A percentile compares a stretch with the other conserved stretches of the same genome.
These are phyloP conservation scores for Novymonas esmeraldas DNA, from an alignment of 208 protist genomes.

Conservation along the genomic window DNA sequence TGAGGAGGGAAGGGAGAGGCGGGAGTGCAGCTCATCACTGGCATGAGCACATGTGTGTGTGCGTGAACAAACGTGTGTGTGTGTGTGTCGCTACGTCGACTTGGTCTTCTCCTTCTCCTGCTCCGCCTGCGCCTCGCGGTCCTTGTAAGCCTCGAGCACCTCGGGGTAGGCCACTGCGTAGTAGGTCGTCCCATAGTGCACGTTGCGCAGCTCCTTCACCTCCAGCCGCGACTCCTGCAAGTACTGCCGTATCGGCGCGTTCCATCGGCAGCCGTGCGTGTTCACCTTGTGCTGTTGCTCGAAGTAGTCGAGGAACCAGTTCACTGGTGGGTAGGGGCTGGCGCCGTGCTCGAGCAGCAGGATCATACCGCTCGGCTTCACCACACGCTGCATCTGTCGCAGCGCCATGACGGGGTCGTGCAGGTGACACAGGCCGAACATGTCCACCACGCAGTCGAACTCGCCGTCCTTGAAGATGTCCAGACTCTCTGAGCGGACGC, in stretches of 20 bases:
- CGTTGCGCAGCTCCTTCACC: slow-evolving; percentile 85
- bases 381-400: slow-evolving; percentile 89
- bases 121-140: slow-evolving; percentile 27
- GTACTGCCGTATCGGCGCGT: slow-evolving; percentile 79
- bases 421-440: slow-evolving; percentile 92
- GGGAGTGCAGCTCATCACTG: neutral
- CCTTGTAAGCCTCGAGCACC: slow-evolving; percentile 69
- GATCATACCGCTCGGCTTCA: slow-evolving; percentile 90
- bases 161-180: slow-evolving; percentile 90
- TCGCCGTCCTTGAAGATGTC: slow-evolving; percentile 77
- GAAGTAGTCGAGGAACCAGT: slow-evolving; percentile 91
- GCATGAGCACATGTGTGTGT: neutral
- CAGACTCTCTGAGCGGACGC: slow-evolving; percentile 80
- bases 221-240: slow-evolving; percentile 78
- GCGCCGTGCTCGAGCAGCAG: slow-evolving; percentile 90
- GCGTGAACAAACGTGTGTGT: neutral
- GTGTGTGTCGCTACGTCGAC: slow-evolving; percentile 3
- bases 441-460: slow-evolving; percentile 93
- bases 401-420: slow-evolving; percentile 89
- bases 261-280: slow-evolving; percentile 89
- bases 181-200: slow-evolving; percentile 93
- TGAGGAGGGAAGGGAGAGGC: neutral
- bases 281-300: slow-evolving; percentile 75
- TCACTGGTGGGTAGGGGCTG: slow-evolving; percentile 82
- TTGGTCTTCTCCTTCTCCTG: slow-evolving; percentile 11